A percentile compares a stretch with the other conserved stretches of the same genome.
These are phyloP conservation scores for Escallonia rubra DNA, from an alignment of 129 eudicot genomes.

Conservation along the genomic window DNA sequence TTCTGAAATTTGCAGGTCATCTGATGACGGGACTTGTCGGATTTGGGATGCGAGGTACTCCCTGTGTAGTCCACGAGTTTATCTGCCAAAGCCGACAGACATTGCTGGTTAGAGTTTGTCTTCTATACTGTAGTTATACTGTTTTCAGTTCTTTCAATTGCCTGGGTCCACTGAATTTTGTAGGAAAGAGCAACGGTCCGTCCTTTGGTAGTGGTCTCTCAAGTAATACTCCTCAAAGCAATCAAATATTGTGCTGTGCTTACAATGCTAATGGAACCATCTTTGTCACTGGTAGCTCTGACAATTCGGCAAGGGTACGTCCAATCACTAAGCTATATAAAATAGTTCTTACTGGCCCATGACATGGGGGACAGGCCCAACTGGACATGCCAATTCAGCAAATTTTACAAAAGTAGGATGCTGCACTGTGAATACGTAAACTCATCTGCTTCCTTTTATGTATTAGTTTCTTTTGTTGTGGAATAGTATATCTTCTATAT, in stretches of 20 bases:
- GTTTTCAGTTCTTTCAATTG: slow-evolving; percentile 7
- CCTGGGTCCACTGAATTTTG: slow-evolving; percentile 5
- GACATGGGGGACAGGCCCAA: not conserved
- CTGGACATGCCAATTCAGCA: not conserved
- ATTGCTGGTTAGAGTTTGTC: slow-evolving; percentile 44
- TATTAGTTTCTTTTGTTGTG: no score
- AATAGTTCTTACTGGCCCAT: not conserved
- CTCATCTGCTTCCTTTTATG: no score
- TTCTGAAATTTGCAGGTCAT: slow-evolving; percentile 52
- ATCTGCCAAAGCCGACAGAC: slow-evolving; percentile 57
- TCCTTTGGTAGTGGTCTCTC: slow-evolving; percentile 32
- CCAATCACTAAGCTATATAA: not conserved
- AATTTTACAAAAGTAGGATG: not conserved
- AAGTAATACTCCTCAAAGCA: slow-evolving; percentile 37
- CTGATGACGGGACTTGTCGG: slow-evolving; percentile 97
- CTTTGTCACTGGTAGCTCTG: slow-evolving; percentile 99
- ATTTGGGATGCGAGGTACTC: slow-evolving; percentile 93
- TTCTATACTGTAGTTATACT: slow-evolving; percentile 3
- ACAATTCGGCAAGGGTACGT: slow-evolving; percentile 89
- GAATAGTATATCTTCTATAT: no score
- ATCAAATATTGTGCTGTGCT: slow-evolving; percentile 92
- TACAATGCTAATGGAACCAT: slow-evolving; percentile 85
- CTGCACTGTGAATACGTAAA: not conserved
- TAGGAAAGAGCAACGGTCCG: slow-evolving; percentile 59
- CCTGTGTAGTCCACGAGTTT: slow-evolving; percentile 60